Base-by-base conservation (phyloP, 1,284 basidiomycete species). In the Mycena sp. region DNA sequence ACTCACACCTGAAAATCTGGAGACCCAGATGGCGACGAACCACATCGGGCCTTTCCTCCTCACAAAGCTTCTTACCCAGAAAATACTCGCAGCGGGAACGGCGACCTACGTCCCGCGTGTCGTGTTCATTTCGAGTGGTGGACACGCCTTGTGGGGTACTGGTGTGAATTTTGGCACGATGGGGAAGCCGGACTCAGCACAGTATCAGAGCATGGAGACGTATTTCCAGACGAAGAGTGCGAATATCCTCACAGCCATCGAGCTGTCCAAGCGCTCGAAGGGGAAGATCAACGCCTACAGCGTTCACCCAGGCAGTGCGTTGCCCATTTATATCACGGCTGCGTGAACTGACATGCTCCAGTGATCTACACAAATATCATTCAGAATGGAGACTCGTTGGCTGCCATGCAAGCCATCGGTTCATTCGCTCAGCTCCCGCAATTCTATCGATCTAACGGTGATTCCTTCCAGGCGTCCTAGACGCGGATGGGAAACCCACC, bases 281-380 rank as follows among this genome's bases (percentile, higher is more conserved):
- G 4, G 56, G 0, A 28, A n/a, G 46, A 23, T 58, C 17, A 50
- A 58, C 14, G 56, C 41, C 17, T 59, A 52, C 25, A 59, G 57
- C 28, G 16, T 59, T 14, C 35, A 35, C 30, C 57, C 57, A 19
- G 57, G 57, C 3, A 2, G 57, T 59, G 7, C 14, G 53, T 53
- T 12, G 19, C 17, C 3, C 16, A 2, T 41, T n/a, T 23, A 11
- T 30, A 40, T 1, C 29, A 14, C 25, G 25, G 19, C n/a, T 25
- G n/a, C n/a, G n/a, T 16, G 10, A 14, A 16, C 16, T 4, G 7
- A 19, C 6, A 40, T 21, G 19, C 12, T 12, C 6, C 35, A 56
- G 54, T 38, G 10, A 48, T 56, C 38, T 59, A 44, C 41, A 59
- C 57, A 7, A 59, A 59, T n/a, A 45, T 51, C 6, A 19, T 35